phyloP scores from a whole-genome alignment of 176 grass and related monocot species.

The Lolium rigidum region DNA sequence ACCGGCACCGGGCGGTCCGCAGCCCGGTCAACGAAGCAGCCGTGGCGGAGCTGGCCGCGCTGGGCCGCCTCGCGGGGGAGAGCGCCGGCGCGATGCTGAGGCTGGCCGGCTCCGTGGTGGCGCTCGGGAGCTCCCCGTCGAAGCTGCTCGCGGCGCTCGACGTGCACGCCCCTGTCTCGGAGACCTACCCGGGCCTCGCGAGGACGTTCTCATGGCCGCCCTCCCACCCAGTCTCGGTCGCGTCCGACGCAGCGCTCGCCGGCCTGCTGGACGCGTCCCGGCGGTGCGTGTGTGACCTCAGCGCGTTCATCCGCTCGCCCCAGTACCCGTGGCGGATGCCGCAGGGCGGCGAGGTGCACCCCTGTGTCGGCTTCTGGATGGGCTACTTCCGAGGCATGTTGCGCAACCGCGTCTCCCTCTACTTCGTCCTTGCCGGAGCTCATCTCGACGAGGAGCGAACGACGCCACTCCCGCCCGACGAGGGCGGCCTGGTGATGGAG shows the following conservation, averaged over 20 bases:
- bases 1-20: slow-evolving; percentile 21
- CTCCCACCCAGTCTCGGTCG: slow-evolving; percentile 23
- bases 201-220: slow-evolving; percentile 44
- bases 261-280: slow-evolving; percentile 37
- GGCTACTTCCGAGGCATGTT: slow-evolving; percentile 49
- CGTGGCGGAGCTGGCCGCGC: slow-evolving; percentile 5
- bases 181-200: slow-evolving; percentile 42
- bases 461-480: not conserved
- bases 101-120: slow-evolving; percentile 3
- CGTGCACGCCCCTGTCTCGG: slow-evolving; percentile 22
- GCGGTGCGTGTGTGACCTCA: slow-evolving; percentile 34
- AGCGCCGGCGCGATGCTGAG: slow-evolving; percentile 46
- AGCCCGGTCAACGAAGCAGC: slow-evolving; percentile 11
- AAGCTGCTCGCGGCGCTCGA: slow-evolving; percentile 51
- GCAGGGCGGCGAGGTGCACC: slow-evolving; percentile 53
- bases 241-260: slow-evolving; percentile 22
- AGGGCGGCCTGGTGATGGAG: slow-evolving; percentile 25
- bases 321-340: slow-evolving; percentile 57
- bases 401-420: slow-evolving; percentile 44
- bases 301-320: slow-evolving; percentile 11
- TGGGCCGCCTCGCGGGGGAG: slow-evolving; percentile 31
- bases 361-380: slow-evolving; percentile 55
- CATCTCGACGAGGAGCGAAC: not conserved
- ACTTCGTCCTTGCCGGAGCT: slow-evolving; percentile 2
- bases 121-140: slow-evolving; percentile 43